phyloP scores from a whole-genome alignment of 2,329 filamentous ascomycete species.

The Epicoccum sorghinum region DNA sequence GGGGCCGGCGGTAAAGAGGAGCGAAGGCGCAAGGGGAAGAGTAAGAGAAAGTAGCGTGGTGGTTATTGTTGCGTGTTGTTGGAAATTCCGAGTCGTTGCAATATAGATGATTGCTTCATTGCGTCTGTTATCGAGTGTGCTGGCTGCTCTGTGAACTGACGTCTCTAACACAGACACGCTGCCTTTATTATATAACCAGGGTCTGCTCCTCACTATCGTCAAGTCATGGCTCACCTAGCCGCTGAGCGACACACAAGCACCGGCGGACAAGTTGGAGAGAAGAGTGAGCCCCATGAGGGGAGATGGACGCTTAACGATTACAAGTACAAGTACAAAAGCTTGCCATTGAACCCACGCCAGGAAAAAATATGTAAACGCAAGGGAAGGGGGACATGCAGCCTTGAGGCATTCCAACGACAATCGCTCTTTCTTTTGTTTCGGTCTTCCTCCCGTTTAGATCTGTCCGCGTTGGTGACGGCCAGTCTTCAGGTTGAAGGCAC shows the following conservation, averaged over 20 bases:
- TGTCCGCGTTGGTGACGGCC: slow-evolving; percentile 57
- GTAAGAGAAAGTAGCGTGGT: slow-evolving; percentile 2
- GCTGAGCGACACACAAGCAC: too few relatives aligned
- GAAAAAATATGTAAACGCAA: not conserved
- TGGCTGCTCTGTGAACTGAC: too few relatives aligned
- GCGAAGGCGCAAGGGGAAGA: slow-evolving; percentile 33
- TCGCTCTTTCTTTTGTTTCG: not conserved
- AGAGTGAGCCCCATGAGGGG: slow-evolving; percentile 12
- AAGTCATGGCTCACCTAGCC: too few relatives aligned
- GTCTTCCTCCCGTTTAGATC: not conserved
- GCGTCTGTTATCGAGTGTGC: too few relatives aligned
- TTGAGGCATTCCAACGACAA: not conserved
- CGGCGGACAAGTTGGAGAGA: too few relatives aligned
- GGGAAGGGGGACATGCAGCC: not conserved
- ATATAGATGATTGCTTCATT: not conserved
- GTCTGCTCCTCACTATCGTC: too few relatives aligned
- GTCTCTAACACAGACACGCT: too few relatives aligned
- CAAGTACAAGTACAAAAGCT: slow-evolving; percentile 24
- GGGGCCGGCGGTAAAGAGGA: slow-evolving; percentile 33
- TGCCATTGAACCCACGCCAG: slow-evolving; percentile 14
- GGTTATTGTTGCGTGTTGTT: not conserved
- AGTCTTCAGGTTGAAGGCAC: slow-evolving; percentile 87
- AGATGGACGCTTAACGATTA: slow-evolving; percentile 19
- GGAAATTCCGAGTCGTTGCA: not conserved
- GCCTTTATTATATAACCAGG: too few relatives aligned